Conservation (phyloP, 805 yeast genomes). For the Myxozyma monticola region DNA sequence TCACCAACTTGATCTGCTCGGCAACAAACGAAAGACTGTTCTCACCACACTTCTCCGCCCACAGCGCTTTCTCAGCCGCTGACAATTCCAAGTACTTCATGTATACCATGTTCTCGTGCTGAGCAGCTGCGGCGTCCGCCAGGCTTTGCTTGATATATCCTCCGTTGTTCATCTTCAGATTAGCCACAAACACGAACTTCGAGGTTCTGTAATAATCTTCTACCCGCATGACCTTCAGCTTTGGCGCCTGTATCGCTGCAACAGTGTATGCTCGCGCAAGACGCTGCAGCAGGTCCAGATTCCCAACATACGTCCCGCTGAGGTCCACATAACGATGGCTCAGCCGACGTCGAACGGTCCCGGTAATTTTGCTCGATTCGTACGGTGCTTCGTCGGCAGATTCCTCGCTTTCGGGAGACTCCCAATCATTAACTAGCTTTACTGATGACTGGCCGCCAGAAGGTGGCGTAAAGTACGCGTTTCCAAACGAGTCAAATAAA, state of each 20-base stretch:
- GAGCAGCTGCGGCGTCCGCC: too few species aligned
- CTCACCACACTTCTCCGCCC: too few species aligned
- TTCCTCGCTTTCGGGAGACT: background rate
- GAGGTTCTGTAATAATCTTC: background rate
- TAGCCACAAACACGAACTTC: background rate
- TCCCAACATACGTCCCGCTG: too few species aligned
- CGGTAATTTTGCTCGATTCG: background rate
- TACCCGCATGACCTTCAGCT: background rate
- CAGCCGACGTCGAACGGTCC: background rate
- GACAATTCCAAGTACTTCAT: too few species aligned
- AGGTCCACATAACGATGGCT: background rate
- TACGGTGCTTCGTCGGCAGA: background rate
- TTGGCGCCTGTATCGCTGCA: background rate
- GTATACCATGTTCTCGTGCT: too few species aligned
- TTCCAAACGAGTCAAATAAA: conserved; percentile 8
- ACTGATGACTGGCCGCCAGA: background rate
- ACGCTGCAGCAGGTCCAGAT: background rate
- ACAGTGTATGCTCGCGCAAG: background rate
- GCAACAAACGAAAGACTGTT: too few species aligned
- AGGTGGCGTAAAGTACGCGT: background rate
- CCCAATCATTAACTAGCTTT: background rate
- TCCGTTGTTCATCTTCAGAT: too few species aligned
- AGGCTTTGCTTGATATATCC: too few species aligned
- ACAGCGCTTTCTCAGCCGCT: too few species aligned
- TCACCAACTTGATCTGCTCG: too few species aligned